These are phyloP conservation scores for Coelastrella sp. DNA, from an alignment of 139 green algal genomes.

Conservation along the genomic window DNA sequence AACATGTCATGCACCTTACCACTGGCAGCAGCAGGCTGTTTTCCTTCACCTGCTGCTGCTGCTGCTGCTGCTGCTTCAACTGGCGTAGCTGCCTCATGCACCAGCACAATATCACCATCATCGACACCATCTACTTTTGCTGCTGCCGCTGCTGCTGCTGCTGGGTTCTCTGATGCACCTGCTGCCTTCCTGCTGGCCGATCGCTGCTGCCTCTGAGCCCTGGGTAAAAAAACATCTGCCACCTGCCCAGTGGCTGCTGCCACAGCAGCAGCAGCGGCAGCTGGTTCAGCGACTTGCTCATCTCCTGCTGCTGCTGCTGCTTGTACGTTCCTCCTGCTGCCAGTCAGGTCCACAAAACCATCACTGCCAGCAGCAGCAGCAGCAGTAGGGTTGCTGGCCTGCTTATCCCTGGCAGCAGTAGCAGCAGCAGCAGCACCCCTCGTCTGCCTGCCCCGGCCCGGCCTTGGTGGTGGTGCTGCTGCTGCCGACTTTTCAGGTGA, in stretches of 20 bases:
- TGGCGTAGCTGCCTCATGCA: not conserved
- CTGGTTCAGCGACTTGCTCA: not conserved
- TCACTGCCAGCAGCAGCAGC: not conserved
- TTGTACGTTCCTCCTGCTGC: not conserved
- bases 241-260: not conserved
- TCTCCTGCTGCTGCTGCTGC: no score
- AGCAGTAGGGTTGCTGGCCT: not conserved
- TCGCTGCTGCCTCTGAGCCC: not conserved
- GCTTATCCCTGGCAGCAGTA: not conserved
- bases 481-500: not conserved
- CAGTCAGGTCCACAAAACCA: not conserved
- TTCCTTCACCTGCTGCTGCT: no score
- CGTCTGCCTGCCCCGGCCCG: not conserved
- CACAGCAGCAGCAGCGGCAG: not conserved
- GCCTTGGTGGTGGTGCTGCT: not conserved
- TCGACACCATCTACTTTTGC: not conserved
- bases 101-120: not conserved
- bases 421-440: constrained; percentile 1
- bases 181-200: no score
- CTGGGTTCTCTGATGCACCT: no score
- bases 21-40: not conserved
- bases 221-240: constrained; percentile 10
- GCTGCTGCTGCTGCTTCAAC: not conserved
- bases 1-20: constrained; percentile 38
- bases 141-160: not conserved